Evolutionary conservation across 352 stramenopile genomes (phyloP).

Genomic region (Globisporangium radiosum): DNA sequence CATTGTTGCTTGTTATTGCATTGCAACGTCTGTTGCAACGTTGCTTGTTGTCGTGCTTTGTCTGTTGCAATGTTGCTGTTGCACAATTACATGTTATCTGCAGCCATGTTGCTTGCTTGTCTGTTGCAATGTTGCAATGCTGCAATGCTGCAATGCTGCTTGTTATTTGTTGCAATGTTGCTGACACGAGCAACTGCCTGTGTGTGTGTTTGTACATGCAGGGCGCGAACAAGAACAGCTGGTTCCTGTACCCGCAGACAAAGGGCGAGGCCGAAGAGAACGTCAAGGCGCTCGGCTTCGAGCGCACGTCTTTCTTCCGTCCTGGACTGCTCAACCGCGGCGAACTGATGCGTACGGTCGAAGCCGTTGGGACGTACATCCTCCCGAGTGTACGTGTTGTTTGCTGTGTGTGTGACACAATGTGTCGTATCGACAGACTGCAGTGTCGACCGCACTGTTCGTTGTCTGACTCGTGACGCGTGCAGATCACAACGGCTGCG

Average conservation of each 20-base stretch:
- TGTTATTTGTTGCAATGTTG: background rate
- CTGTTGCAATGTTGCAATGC: conserved; percentile 6
- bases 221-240: conserved; percentile 59
- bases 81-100: no score
- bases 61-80: no score
- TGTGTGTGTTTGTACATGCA: conserved; percentile 3
- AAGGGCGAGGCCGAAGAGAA: conserved; percentile 69
- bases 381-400: conserved; percentile 38
- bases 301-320: conserved; percentile 53
- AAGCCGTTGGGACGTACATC: conserved; percentile 47
- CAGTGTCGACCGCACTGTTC: background rate
- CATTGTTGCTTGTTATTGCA: no score
- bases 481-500: conserved; percentile 35
- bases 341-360: conserved; percentile 38
- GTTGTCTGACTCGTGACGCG: background rate
- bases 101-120: conserved; percentile 14
- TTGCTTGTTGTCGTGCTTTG: no score
- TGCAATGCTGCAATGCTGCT: conserved; percentile 2
- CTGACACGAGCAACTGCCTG: no score
- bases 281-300: conserved; percentile 44
- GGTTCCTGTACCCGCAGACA: conserved; percentile 71
- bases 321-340: conserved; percentile 53
- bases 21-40: no score
- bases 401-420: background rate
- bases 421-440: no score